phyloP scores from a whole-genome alignment of 768 basidiomycete species.

The Amanita pallidorosea region DNA sequence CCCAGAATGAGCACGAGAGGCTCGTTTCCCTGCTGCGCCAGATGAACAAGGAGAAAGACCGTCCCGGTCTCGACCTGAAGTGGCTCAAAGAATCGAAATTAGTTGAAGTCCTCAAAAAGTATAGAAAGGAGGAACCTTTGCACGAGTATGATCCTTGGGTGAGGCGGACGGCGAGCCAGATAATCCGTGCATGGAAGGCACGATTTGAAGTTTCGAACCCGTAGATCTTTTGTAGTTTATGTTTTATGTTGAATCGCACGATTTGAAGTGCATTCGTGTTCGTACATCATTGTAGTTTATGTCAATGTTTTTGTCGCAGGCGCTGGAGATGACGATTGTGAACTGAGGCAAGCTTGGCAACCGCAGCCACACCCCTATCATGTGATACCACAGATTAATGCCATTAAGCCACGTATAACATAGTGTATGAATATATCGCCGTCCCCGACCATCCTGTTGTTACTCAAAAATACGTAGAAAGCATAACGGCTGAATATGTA shows the following conservation, averaged over 20 bases:
- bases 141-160: constrained; percentile 6
- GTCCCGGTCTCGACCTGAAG: constrained; percentile 10
- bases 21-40: not conserved
- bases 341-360: not conserved
- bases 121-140: constrained; percentile 2
- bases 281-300: not conserved
- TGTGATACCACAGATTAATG: no score
- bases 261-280: not conserved
- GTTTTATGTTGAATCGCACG: not conserved
- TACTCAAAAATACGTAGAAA: not conserved
- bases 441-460: not conserved
- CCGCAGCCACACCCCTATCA: not conserved
- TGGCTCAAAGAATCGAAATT: constrained; percentile 12
- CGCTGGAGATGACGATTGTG: not conserved
- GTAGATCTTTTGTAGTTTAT: not conserved
- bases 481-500: not conserved
- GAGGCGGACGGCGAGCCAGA: not conserved
- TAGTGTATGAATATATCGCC: no score
- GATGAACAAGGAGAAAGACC: constrained; percentile 5
- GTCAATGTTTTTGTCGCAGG: not conserved
- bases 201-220: not conserved
- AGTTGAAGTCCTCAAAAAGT: constrained; percentile 6
- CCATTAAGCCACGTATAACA: no score
- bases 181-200: not conserved
- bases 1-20: not conserved